Base-by-base conservation (phyloP, 2,329 filamentous ascomycete genomes). In the Torrubiellomyces zombiae region DNA sequence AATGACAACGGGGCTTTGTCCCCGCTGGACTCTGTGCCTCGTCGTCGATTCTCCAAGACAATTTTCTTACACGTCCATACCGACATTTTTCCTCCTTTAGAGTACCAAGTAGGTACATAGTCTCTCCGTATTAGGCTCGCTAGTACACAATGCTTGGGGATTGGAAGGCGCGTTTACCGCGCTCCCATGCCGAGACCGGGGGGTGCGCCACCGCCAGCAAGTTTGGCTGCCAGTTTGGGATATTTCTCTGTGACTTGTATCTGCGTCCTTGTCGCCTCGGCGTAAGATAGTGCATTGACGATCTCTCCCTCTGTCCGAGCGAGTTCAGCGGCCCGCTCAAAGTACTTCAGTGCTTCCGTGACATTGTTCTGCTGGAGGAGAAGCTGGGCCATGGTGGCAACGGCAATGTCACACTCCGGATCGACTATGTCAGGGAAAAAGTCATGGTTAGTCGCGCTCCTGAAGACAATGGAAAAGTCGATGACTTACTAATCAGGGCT, bases 281-380 rank as follows among this genome's bases (percentile, higher is more conserved):
- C 89, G 47, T 98, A 98, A 12, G 82, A 93, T 11, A 98, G 66
- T 6, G 89, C 89, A 45, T 95, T 95, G 38, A 95, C 73, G 34
- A 95, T 85, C 59, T 98, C 89, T 31, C 79, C 81, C 44, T 94
- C 86, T 17, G 89, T 98, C 40, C 89, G 67, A 23, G 83, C 85
- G 26, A 98, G 72, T 56, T 95, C 85, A 15, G 86, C 89, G 2
- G 89, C 89, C 32, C 82, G 77, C 63, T 95, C 85, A 48, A 98
- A 98, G 62, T 95, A 95, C 54, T 78, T 82, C 37, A 98, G 72
- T 1, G 89, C 89, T 34, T 94, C 81, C 18, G 77, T 79, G 30
- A 98, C 86, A 60, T 94, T 94, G 52, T 89, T 89, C 61, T 95
- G 89, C 53, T 98, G 89, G 18, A 98, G 69, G 26, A 98, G 74